Evolutionary conservation across 306 rosid genomes (phyloP).

Genomic region (Fagus sylvatica): DNA sequence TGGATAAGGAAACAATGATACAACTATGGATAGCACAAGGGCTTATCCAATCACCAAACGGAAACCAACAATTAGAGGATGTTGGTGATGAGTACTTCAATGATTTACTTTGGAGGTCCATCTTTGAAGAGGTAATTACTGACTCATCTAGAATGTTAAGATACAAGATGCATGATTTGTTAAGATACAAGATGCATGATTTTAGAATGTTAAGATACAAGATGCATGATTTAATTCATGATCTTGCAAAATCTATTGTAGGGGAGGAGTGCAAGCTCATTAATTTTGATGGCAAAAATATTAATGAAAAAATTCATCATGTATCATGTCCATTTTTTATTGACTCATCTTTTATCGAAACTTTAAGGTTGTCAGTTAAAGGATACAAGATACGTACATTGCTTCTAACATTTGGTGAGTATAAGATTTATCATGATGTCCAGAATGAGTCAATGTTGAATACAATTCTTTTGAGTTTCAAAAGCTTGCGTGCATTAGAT

Average conservation of each 20-base stretch:
- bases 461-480: background rate
- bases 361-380: background rate
- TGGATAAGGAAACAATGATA: background rate
- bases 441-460: background rate
- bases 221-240: slow-evolving; percentile 8
- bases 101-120: slow-evolving; percentile 9
- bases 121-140: slow-evolving; percentile 17
- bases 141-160: too few relatives aligned
- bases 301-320: background rate
- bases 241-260: slow-evolving; percentile 9
- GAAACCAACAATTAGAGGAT: background rate
- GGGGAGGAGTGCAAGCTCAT: background rate
- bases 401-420: accelerated
- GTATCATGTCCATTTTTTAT: background rate
- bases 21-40: background rate
- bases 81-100: background rate
- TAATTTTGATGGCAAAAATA: background rate
- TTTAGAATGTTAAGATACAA: slow-evolving; percentile 13
- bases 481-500: slow-evolving; percentile 3
- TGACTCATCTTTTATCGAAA: background rate
- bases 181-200: too few relatives aligned
- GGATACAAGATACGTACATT: background rate
- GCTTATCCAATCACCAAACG: background rate
- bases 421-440: accelerated
- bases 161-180: too few relatives aligned